phyloP scores from a whole-genome alignment of 2,329 filamentous ascomycete genomes.

The Calycina herbarum region DNA sequence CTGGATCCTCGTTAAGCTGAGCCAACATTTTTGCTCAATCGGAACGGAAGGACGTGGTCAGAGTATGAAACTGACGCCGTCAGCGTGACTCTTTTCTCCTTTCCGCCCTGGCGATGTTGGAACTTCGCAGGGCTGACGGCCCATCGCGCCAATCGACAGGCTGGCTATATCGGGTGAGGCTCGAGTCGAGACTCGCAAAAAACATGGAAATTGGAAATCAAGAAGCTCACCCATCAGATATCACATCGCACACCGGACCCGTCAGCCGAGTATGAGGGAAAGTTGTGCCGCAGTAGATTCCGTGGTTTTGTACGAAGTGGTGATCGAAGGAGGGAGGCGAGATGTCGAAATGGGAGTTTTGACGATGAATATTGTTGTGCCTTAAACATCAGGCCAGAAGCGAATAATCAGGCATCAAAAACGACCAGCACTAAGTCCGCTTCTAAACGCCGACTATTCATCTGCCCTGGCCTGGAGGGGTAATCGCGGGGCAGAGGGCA shows the following conservation, averaged over 20 bases:
- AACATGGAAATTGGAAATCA: neutral
- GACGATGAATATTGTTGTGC: neutral
- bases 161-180: neutral
- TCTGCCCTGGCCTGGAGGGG: neutral
- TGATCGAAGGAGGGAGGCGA: neutral
- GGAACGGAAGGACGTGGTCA: neutral
- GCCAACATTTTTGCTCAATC: neutral
- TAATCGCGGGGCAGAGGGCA: constrained; percentile 3
- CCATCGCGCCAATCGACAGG: constrained; percentile 2
- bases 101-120: constrained; percentile 2
- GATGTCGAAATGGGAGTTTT: neutral
- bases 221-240: neutral
- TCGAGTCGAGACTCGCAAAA: neutral
- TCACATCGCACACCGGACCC: neutral
- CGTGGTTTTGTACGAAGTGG: neutral
- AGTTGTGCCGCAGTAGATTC: neutral
- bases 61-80: constrained; percentile 4
- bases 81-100: neutral
- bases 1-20: neutral
- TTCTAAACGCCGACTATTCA: neutral
- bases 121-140: constrained; percentile 1
- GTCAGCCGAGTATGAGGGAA: constrained; percentile 1
- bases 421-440: neutral
- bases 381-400: neutral
- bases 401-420: neutral